Conservation (phyloP, 2,329 filamentous ascomycete genomes). For the Acarospora socialis region DNA sequence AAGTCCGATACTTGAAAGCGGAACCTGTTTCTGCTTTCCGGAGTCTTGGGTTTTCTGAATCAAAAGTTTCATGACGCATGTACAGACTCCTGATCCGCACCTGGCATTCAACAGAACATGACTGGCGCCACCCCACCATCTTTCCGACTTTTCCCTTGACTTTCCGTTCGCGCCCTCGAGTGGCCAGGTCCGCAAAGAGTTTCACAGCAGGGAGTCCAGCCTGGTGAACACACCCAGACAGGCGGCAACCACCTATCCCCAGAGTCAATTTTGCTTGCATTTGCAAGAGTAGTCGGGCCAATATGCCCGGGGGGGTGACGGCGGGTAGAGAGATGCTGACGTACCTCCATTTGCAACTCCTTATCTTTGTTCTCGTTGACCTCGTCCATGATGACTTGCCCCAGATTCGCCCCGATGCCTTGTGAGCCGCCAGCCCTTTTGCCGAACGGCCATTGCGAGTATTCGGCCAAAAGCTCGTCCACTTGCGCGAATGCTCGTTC, state of each 20-base stretch:
- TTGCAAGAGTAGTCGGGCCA: neutral
- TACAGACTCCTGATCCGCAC: too few relatives aligned
- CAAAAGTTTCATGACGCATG: too few relatives aligned
- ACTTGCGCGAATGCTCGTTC: slow-evolving; percentile 95
- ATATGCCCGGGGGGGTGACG: too few relatives aligned
- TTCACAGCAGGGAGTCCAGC: slow-evolving; percentile 80
- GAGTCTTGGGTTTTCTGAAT: too few relatives aligned
- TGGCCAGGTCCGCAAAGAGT: too few relatives aligned
- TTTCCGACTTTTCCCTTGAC: too few relatives aligned
- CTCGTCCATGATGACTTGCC: slow-evolving; percentile 76
- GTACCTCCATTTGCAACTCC: slow-evolving; percentile 88
- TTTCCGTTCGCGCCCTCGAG: too few relatives aligned
- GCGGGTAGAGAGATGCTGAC: slow-evolving; percentile 20
- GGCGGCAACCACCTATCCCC: slow-evolving; percentile 62
- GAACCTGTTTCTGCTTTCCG: too few relatives aligned
- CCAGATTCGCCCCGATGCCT: slow-evolving; percentile 83
- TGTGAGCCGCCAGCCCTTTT: slow-evolving; percentile 60
- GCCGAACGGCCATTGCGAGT: slow-evolving; percentile 94
- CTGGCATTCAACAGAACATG: too few relatives aligned
- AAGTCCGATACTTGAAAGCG: too few relatives aligned
- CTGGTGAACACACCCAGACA: slow-evolving; percentile 95
- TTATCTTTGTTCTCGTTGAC: slow-evolving; percentile 76
- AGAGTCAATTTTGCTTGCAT: slow-evolving; percentile 1
- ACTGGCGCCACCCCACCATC: too few relatives aligned
- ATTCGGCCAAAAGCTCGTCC: slow-evolving; percentile 87